A percentile compares a stretch with the other conserved stretches of the same genome.
Conservation (phyloP, 2,329 filamentous ascomycete genomes). For the Cercospora nicotianae region DNA sequence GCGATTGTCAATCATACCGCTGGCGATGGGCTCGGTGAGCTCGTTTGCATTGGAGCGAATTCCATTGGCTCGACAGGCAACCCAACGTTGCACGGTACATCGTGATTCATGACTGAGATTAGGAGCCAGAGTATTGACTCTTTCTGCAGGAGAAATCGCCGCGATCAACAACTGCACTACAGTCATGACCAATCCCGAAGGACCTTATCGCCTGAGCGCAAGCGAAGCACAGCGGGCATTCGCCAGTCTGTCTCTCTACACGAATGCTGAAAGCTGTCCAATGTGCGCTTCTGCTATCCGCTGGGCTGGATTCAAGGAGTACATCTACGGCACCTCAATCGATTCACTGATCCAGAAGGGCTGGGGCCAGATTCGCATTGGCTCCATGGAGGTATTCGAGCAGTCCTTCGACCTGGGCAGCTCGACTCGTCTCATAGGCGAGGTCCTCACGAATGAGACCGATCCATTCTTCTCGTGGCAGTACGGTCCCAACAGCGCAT, state of each 20-base stretch:
- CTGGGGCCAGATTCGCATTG: slow-evolving; percentile 55
- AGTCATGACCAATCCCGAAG: slow-evolving; percentile 50
- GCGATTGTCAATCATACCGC: slow-evolving; percentile 58
- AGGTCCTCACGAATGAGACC: slow-evolving; percentile 55
- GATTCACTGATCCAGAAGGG: slow-evolving; percentile 49
- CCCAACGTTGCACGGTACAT: slow-evolving; percentile 54
- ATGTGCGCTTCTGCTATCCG: slow-evolving; percentile 60
- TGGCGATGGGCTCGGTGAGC: slow-evolving; percentile 43
- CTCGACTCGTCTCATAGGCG: slow-evolving; percentile 45
- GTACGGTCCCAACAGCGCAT: slow-evolving; percentile 43
- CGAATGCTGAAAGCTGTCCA: slow-evolving; percentile 58
- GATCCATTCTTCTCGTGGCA: slow-evolving; percentile 58
- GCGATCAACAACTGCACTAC: slow-evolving; percentile 56
- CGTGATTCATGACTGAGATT: neutral
- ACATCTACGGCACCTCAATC: slow-evolving; percentile 56
- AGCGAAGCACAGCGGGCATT: slow-evolving; percentile 50
- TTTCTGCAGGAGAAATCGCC: slow-evolving; percentile 51
- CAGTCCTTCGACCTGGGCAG: slow-evolving; percentile 43
- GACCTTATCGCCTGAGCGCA: slow-evolving; percentile 48
- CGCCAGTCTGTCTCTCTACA: slow-evolving; percentile 53
- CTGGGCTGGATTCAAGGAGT: slow-evolving; percentile 58
- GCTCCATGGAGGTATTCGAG: slow-evolving; percentile 50
- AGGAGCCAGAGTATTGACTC: neutral
- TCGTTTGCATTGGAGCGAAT: slow-evolving; percentile 56
- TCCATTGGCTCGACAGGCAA: slow-evolving; percentile 49